Base-by-base conservation (phyloP, 2,329 filamentous ascomycete species). In the Diplodia mutila region DNA sequence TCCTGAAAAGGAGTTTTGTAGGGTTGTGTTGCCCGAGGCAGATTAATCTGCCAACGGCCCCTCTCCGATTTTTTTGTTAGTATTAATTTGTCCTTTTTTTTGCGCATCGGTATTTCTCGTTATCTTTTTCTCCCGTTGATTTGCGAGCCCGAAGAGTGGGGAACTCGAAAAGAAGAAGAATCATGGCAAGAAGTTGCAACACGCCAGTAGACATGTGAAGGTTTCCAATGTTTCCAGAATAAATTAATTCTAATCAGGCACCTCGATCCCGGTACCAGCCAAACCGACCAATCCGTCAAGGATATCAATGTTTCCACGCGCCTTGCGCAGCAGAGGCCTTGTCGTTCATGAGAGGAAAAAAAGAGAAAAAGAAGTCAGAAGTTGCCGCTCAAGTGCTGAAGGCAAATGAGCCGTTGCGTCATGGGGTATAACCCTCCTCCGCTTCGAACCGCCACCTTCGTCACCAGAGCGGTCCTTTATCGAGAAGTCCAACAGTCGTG, bases 311-410 rank as follows among this genome's bases (percentile, higher is more conserved):
- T n/a, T 37, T 39, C 53, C 53, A 55, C 39, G 32, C 53, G 32
- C 53, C 53, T 29, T 55, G 53, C 53, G 34, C 53, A 55, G 53
- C 53, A 55, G 53, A 55, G 23, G 53, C 32, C 34, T 23, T 39
- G 11, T 34, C 29, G 18, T 37, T 18, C 14, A 21, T 32, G 18
- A n/a, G 29, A 55, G 32, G 18, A n/a, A 8, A 27, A 52, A 52
- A 9, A 12, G 11, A 39, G n/a, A 37, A 37, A 39, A 7, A 29
- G 9, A 32, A 32, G 29, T 32, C 29, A 32, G 29, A 32, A 32
- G 29, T 32, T 23, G 18, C 16, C 27, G 52, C 52, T 54, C 29
- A 21, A 23, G n/a, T n/a, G n/a, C n/a, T n/a, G n/a, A n/a, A 54
- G 29, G 52, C 52, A 54, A 34, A 54, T 54, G 52, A 54, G 52